Base-by-base conservation (phyloP, 2,329 filamentous ascomycete genomes). In the Penicillium sp. region DNA sequence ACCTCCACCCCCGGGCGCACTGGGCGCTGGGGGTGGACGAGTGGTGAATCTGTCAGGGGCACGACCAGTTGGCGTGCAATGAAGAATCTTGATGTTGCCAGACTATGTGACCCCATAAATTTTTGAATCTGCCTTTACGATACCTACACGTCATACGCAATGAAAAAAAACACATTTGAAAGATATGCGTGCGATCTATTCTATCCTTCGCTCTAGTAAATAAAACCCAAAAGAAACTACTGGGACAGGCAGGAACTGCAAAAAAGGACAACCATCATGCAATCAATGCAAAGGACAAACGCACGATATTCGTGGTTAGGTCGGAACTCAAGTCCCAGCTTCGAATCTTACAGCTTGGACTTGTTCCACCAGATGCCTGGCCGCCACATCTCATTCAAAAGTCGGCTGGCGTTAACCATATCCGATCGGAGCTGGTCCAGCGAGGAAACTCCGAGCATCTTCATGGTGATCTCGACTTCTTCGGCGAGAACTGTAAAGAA, bases 1-100 rank as follows among this genome's bases (percentile, higher is more conserved):
- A 37, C 69, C 70, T 19, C 47, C 67, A 12, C 64, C 68, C 53
- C 62, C 30, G 54, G 51, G 51, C 24, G 35, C 56, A 10, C 42
- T 70, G 62, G 55, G 72, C 60, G 47, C 69, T 60, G 77, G 78
- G n/a, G 77, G 80, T 28, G 85, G 85, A 4, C 82, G 84, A 44
- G 85, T 89, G 15, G 80, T 89, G 4, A 85, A 86, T 70, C 71
- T 89, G 60, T 82, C 79, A 56, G 84, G 85, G 4, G 85, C 83
- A 24, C 82, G 84, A 65, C 81, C 85, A 10, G 81, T 80, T n/a
- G 82, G 82, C 8, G 65, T 71, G 5, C 72, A 74, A 61, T 76
- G 58, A 68, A 0, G 35, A 28, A 24, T 35, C 17, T 22, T 12
- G 19, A 22, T 33, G 12, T 26, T 24, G 50, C 19, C 50, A 12